These are phyloP conservation scores for Raffaelea albimanens DNA, from an alignment of 2,329 filamentous ascomycete genomes.

Conservation along the genomic window DNA sequence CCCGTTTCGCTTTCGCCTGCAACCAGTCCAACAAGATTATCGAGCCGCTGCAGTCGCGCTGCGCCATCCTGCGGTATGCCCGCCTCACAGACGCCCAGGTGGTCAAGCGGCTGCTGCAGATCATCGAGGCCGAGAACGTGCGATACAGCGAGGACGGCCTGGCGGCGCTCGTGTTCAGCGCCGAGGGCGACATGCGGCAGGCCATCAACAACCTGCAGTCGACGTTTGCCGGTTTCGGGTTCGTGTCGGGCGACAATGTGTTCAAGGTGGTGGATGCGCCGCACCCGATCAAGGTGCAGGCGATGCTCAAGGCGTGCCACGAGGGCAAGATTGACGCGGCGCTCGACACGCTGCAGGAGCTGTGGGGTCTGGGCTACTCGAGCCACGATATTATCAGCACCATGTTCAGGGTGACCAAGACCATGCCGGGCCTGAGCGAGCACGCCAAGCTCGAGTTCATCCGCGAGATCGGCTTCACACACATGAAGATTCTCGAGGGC, in stretches of 20 bases:
- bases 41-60: slow-evolving; percentile 93
- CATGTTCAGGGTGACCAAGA: slow-evolving; percentile 98
- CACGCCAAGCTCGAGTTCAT: slow-evolving; percentile 96
- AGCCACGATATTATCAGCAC: slow-evolving; percentile 98
- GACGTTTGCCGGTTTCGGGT: slow-evolving; percentile 85
- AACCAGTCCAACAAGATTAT: slow-evolving; percentile 99
- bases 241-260: slow-evolving; percentile 95
- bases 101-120: slow-evolving; percentile 81
- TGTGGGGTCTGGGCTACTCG: slow-evolving; percentile 95
- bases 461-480: slow-evolving; percentile 96
- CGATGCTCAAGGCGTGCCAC: slow-evolving; percentile 95
- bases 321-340: slow-evolving; percentile 85
- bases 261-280: slow-evolving; percentile 96
- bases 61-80: slow-evolving; percentile 89
- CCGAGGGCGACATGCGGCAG: slow-evolving; percentile 97
- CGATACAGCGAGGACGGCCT: slow-evolving; percentile 87
- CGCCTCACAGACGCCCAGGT: slow-evolving; percentile 88
- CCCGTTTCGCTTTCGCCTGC: slow-evolving; percentile 94
- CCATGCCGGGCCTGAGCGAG: slow-evolving; percentile 82
- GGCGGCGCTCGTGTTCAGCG: slow-evolving; percentile 92
- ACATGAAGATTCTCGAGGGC: slow-evolving; percentile 98
- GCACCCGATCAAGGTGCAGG: slow-evolving; percentile 96
- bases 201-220: slow-evolving; percentile 98
- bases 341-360: slow-evolving; percentile 74
- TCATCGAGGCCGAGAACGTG: slow-evolving; percentile 86